Evolutionary conservation across 345 rosid species (phyloP), one percentile per base, ranked within the genome.

Genomic region (Chamaenerion angustifolium): DNA sequence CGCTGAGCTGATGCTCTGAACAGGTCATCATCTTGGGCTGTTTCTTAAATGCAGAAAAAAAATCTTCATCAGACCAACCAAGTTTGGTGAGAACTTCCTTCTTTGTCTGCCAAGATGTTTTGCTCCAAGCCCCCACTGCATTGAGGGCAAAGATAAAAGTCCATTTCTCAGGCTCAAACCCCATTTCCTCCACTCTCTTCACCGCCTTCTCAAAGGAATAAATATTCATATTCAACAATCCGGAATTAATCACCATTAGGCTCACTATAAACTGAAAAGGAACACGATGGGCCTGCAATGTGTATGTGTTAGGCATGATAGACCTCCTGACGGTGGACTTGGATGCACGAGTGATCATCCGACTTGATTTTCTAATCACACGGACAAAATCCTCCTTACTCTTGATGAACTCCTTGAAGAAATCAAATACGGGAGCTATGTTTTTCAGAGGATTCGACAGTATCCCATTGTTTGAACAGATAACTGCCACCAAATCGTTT

Each of bases 41-140:
- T 8, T 3, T 8, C 62, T 31, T 58, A 48, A 69, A 65, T 10
- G 74, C 74, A 11, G 56, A 57, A 2, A 11, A 4, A 27, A 69
- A 69, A 18, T 54, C 58, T 4, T 23, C 42, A 14, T 64, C 67
- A 9, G 70, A 69, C 74, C 64, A 69, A 12, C 70, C 69, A 57
- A 49, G 55, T 47, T 64, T 61, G 52, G 16, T 21, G 7, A 64
- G 18, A 15, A 44, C 16, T 42, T 65, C 61, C 58, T 45, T 61
- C 54, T 69, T 69, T 12, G 18, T 45, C 16, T 54, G 54, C 70
- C 67, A 64, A 3, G 0, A 40, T 2, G 12, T n/a, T 21, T 45
- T 57, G 48, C 55, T 25, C 45, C 44, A 10, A 2, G 4, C 1
- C 8, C 61, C 10, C 37, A 53, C 27, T 4, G 61, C 21, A 41